Conservation (phyloP, 2,329 filamentous ascomycete genomes). For the Nannizziopsis arthrosporioides region DNA sequence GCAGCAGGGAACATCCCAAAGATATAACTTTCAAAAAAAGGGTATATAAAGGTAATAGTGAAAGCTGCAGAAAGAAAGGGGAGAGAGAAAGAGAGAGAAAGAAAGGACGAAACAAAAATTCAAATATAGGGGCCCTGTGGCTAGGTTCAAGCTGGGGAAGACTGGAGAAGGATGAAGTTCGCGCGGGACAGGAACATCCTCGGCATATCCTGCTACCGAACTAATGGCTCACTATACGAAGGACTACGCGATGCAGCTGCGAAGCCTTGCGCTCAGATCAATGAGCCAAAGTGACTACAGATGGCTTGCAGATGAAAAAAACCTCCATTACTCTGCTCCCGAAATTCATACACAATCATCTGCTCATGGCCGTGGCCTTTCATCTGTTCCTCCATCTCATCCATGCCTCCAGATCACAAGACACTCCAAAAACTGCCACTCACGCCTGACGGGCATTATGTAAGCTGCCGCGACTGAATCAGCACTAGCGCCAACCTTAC, state of each 20-base stretch:
- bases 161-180: conserved; percentile 15
- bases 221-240: too few relatives aligned
- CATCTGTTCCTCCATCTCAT: neutral
- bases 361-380: neutral
- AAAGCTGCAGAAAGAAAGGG: neutral
- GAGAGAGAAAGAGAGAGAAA: conserved; percentile 9
- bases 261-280: too few relatives aligned
- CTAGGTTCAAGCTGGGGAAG: conserved; percentile 10
- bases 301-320: too few relatives aligned
- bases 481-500: neutral
- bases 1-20: conserved; percentile 33
- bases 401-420: neutral
- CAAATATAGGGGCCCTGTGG: conserved; percentile 7
- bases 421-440: neutral
- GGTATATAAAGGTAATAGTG: conserved; percentile 3
- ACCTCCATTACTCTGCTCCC: too few relatives aligned
- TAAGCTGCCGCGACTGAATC: neutral
- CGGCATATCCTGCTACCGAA: too few relatives aligned
- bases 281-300: too few relatives aligned
- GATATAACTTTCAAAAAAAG: conserved; percentile 7
- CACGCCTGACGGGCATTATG: neutral
- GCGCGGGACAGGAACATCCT: neutral
- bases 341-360: too few relatives aligned
- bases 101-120: conserved; percentile 8
- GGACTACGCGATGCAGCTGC: too few relatives aligned